Conservation (phyloP, 2,329 filamentous ascomycete genomes). For the Diaporthe ampelina region DNA sequence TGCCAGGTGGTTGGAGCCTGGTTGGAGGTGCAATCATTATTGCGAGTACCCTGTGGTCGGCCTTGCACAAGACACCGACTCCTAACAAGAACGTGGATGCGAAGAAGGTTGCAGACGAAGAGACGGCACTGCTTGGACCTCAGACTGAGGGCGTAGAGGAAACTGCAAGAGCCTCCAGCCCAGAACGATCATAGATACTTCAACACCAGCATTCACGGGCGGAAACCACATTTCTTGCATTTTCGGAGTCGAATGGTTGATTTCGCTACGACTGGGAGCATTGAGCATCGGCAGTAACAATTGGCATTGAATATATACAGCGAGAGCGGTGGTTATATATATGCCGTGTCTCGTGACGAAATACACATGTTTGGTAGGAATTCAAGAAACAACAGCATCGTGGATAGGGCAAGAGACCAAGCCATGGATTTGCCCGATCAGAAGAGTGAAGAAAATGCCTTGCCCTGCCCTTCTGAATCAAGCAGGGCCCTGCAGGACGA, state of each 20-base stretch:
- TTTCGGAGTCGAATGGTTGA: not conserved
- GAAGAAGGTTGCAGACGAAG: conserved; percentile 51
- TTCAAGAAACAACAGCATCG: not conserved
- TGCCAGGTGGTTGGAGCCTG: conserved; percentile 54
- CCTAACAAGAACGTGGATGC: conserved; percentile 45
- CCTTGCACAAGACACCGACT: conserved; percentile 53
- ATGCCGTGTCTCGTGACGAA: not conserved
- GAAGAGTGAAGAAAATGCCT: not conserved
- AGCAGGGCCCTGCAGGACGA: conserved; percentile 58
- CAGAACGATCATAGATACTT: not conserved
- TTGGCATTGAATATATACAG: conserved; percentile 20
- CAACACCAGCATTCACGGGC: not conserved
- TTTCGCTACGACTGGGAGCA: not conserved
- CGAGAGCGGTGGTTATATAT: not conserved
- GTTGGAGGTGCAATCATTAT: conserved; percentile 58
- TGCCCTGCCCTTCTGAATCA: conserved; percentile 32
- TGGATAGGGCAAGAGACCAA: not conserved
- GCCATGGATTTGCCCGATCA: not conserved
- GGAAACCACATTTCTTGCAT: not conserved
- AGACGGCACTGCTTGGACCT: conserved; percentile 49
- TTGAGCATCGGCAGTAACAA: not conserved
- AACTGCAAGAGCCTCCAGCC: not conserved
- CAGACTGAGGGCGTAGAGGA: conserved; percentile 37
- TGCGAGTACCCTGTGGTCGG: conserved; percentile 58
- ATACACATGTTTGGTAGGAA: not conserved